Percentiles rank a stretch among this genome's conserved stretches.
Evolutionary conservation across 2,329 filamentous ascomycete genomes (phyloP).

Genomic region (Fusarium sp.): DNA sequence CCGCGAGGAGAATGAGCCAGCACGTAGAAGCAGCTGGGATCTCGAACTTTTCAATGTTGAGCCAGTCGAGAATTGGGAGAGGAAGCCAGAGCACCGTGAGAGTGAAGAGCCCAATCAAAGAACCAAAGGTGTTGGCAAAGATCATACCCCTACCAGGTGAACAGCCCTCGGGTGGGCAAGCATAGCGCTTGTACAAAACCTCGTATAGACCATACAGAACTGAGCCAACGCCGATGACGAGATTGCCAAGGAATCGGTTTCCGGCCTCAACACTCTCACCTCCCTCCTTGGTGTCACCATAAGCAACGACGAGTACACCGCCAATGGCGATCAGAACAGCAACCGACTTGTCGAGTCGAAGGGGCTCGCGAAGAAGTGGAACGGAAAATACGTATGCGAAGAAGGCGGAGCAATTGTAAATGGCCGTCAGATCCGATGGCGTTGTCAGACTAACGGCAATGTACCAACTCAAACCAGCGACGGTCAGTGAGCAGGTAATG

Average conservation of each 20-base stretch:
- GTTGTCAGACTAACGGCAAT: slow-evolving; percentile 93
- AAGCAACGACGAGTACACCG: slow-evolving; percentile 94
- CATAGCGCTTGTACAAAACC: slow-evolving; percentile 92
- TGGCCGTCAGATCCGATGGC: slow-evolving; percentile 92
- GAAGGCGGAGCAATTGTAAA: slow-evolving; percentile 99
- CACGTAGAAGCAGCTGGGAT: slow-evolving; percentile 82
- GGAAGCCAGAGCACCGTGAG: slow-evolving; percentile 91
- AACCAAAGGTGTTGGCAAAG: slow-evolving; percentile 93
- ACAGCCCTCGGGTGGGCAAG: slow-evolving; percentile 91
- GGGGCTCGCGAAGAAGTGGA: slow-evolving; percentile 84
- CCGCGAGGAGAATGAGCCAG: slow-evolving; percentile 81
- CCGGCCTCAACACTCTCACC: slow-evolving; percentile 62
- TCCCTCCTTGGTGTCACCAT: slow-evolving; percentile 75
- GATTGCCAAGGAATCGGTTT: slow-evolving; percentile 82
- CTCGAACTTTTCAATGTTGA: slow-evolving; percentile 84
- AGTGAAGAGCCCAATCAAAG: slow-evolving; percentile 87
- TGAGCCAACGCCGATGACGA: slow-evolving; percentile 90
- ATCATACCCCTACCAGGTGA: slow-evolving; percentile 90
- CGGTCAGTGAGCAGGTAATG: slow-evolving; percentile 85
- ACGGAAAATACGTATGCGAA: slow-evolving; percentile 98
- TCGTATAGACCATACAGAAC: slow-evolving; percentile 97
- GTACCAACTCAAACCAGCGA: slow-evolving; percentile 95
- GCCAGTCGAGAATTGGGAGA: slow-evolving; percentile 81
- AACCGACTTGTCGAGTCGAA: slow-evolving; percentile 85
- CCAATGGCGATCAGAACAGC: slow-evolving; percentile 88